phyloP scores from a whole-genome alignment of 2,329 filamentous ascomycete genomes.

The Diaporthe humulicola region DNA sequence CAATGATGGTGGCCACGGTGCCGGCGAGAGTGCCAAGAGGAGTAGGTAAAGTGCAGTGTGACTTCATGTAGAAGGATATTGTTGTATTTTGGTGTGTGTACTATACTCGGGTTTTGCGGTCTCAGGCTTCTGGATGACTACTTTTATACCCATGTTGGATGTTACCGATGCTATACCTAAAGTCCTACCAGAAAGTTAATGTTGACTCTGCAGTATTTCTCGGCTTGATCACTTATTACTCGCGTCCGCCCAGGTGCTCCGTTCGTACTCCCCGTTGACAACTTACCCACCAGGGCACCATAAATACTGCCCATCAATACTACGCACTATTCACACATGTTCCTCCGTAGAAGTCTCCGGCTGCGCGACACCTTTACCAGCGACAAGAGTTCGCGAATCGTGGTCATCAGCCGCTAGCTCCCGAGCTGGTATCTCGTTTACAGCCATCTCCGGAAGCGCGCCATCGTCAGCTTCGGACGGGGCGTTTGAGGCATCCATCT shows the following conservation, averaged over 20 bases:
- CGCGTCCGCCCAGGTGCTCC: neutral
- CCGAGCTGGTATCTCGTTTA: neutral
- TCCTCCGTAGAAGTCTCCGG: neutral
- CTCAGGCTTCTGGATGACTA: neutral
- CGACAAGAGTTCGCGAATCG: neutral
- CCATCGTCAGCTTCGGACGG: conserved; percentile 4
- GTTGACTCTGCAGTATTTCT: neutral
- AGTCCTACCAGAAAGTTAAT: neutral
- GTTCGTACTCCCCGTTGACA: neutral
- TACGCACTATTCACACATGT: neutral
- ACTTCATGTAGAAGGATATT: neutral
- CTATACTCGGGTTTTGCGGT: neutral
- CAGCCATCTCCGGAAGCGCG: conserved; percentile 7
- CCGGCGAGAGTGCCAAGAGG: neutral
- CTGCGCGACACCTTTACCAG: neutral
- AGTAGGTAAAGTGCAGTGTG: neutral
- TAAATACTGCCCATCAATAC: too few relatives aligned
- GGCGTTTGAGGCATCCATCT: neutral
- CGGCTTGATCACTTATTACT: neutral
- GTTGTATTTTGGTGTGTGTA: neutral
- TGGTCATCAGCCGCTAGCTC: neutral
- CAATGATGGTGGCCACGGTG: neutral
- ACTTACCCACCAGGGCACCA: neutral
- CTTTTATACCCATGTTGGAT: neutral
- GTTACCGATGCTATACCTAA: neutral